These are phyloP conservation scores for Falciphora oryzae DNA, from an alignment of 2,329 filamentous ascomycete genomes.

Conservation along the genomic window DNA sequence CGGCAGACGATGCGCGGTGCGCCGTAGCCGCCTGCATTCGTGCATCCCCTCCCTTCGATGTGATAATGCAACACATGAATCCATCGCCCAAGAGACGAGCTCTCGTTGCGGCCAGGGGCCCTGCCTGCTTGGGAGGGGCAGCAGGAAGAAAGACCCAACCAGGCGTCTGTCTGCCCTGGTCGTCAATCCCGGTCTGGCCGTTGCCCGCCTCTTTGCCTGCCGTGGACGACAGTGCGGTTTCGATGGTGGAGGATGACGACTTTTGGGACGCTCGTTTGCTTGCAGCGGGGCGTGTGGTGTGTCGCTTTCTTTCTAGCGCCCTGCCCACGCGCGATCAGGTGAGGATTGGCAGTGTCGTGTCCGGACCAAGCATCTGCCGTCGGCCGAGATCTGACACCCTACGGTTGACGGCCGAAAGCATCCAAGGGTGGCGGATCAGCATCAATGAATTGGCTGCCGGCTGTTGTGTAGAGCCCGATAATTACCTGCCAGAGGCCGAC, in stretches of 20 bases:
- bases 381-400: background rate
- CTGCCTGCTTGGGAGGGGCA: background rate
- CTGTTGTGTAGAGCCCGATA: background rate
- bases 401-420: background rate
- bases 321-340: background rate
- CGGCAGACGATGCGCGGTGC: background rate
- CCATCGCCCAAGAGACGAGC: background rate
- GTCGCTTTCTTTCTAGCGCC: background rate
- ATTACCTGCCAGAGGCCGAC: background rate
- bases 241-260: background rate
- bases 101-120: background rate
- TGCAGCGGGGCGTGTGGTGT: background rate
- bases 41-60: background rate
- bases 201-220: background rate
- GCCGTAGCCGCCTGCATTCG: background rate
- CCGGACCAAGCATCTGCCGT: background rate
- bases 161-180: background rate
- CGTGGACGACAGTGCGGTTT: background rate
- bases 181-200: background rate
- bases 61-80: background rate
- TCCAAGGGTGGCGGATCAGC: background rate
- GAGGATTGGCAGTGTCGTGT: background rate
- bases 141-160: background rate
- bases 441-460: background rate
- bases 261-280: background rate